A percentile compares a stretch with the other conserved stretches of the same genome.
Conservation (phyloP, 140 eudicot genomes). For the Ambrosia hybrid region DNA sequence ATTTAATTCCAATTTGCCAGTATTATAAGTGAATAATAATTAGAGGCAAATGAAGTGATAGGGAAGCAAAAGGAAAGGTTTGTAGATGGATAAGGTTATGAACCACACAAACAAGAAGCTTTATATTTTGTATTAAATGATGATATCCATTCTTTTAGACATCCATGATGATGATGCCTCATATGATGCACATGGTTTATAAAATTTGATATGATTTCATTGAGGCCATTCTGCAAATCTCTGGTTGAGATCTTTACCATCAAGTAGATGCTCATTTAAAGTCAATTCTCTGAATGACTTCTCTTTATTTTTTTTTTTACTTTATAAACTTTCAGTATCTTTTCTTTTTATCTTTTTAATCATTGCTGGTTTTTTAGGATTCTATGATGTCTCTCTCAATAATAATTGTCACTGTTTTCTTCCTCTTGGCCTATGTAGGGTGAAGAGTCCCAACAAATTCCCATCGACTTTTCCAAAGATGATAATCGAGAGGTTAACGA, state of each 20-base stretch:
- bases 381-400: constrained; percentile 2
- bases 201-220: constrained; percentile 19
- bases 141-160: constrained; percentile 31
- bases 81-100: constrained; percentile 27
- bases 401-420: not conserved
- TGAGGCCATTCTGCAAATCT: constrained; percentile 29
- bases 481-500: no score
- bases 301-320: not conserved
- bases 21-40: no score
- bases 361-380: not conserved
- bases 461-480: no score
- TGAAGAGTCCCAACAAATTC: no score
- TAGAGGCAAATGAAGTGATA: no score
- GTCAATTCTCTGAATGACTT: constrained; percentile 25
- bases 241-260: constrained; percentile 30
- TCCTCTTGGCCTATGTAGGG: no score
- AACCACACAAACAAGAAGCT: constrained; percentile 13
- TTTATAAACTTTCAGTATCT: constrained; percentile 2
- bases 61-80: not conserved
- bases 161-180: constrained; percentile 2
- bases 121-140: constrained; percentile 31
- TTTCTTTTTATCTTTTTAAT: constrained; percentile 8
- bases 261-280: constrained; percentile 38
- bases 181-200: not conserved
- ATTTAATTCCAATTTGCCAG: no score